A percentile compares a stretch with the other conserved stretches of the same genome.
phyloP scores from a whole-genome alignment of 371 early-diverging fungal species.

The Lichtheimia corymbifera region DNA sequence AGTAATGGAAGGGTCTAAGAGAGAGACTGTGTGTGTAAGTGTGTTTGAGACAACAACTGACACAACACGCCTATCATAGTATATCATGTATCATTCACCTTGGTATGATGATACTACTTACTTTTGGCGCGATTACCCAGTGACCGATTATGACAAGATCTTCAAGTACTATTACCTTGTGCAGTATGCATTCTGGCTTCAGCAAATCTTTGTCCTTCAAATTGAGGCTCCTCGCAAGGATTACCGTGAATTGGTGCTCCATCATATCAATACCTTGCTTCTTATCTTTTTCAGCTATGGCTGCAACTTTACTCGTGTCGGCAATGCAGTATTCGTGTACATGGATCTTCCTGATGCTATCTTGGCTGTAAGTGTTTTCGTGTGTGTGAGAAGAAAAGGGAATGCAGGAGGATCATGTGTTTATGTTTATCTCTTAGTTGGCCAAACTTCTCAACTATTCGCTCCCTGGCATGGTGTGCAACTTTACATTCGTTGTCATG shows the following conservation, averaged over 20 bases:
- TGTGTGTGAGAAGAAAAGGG: neutral
- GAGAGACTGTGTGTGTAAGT: neutral
- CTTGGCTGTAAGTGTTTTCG: constrained; percentile 62
- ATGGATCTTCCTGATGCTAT: constrained; percentile 82
- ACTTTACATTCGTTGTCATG: constrained; percentile 63
- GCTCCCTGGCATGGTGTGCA: constrained; percentile 49
- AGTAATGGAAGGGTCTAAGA: constrained; percentile 14
- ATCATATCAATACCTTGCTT: constrained; percentile 74
- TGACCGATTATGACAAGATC: constrained; percentile 48
- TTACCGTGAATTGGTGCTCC: constrained; percentile 65
- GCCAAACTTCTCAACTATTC: constrained; percentile 65
- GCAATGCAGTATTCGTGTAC: constrained; percentile 74
- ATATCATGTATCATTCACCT: constrained; percentile 55
- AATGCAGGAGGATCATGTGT: too few relatives aligned
- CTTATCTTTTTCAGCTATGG: constrained; percentile 65
- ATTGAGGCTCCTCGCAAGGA: constrained; percentile 77
- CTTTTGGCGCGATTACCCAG: constrained; percentile 70
- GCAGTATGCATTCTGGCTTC: constrained; percentile 76
- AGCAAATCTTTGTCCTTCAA: constrained; percentile 72
- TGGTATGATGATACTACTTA: constrained; percentile 70
- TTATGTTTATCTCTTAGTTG: constrained; percentile 35
- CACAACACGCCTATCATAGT: constrained; percentile 12
- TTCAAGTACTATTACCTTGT: constrained; percentile 74
- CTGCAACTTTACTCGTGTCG: constrained; percentile 74
- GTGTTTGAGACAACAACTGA: too few relatives aligned